A percentile compares a stretch with the other conserved stretches of the same genome.
Evolutionary conservation across 2,329 filamentous ascomycete species (phyloP).

Genomic region (Talaromyces sp.): DNA sequence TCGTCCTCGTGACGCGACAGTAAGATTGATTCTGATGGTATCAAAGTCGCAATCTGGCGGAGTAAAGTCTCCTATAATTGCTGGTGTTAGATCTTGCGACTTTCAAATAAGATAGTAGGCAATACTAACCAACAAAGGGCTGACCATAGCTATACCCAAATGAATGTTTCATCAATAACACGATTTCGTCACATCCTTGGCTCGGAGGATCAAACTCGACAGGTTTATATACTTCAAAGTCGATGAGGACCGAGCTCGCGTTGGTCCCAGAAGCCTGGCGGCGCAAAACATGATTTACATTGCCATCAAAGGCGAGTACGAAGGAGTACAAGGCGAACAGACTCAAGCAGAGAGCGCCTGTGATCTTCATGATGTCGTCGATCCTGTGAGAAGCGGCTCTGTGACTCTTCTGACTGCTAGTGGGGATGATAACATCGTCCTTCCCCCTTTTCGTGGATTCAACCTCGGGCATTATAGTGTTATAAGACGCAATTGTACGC

Average conservation of each 20-base stretch:
- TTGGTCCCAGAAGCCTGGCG: conserved; percentile 3
- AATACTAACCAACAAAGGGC: conserved; percentile 64
- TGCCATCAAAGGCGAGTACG: not conserved
- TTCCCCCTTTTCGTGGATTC: not conserved
- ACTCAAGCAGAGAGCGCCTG: not conserved
- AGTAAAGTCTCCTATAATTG: conserved; percentile 52
- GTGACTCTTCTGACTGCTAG: not conserved
- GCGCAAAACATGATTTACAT: not conserved
- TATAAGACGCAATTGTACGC: not conserved
- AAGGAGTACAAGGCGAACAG: conserved; percentile 13
- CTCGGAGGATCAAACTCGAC: conserved; percentile 47
- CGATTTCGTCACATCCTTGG: conserved; percentile 24
- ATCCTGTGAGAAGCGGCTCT: not conserved
- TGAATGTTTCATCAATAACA: conserved; percentile 63
- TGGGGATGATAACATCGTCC: not conserved
- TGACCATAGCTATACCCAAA: conserved; percentile 70
- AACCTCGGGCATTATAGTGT: not conserved
- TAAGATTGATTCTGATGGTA: conserved; percentile 69
- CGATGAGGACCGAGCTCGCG: conserved; percentile 26
- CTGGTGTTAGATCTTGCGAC: conserved; percentile 10
- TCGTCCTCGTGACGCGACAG: conserved; percentile 62
- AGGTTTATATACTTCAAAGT: conserved; percentile 65
- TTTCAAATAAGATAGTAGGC: too few species aligned
- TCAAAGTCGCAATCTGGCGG: conserved; percentile 69
- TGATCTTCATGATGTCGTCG: conserved; percentile 3